phyloP scores from a whole-genome alignment of 306 rosid species.

The Hippophae rhamnoides region DNA sequence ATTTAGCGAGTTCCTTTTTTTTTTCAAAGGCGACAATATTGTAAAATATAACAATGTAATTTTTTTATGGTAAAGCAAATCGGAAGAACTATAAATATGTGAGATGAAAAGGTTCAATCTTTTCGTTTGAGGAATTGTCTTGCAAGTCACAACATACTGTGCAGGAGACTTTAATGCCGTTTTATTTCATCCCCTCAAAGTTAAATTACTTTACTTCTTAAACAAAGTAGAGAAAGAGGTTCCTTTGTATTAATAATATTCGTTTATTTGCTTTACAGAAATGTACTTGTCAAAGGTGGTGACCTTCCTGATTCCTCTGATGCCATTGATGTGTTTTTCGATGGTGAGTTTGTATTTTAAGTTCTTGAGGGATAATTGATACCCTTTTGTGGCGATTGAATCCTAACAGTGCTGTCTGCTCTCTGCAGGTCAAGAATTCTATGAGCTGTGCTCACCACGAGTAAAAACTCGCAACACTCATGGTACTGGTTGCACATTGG shows the following conservation, averaged over 20 bases:
- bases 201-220: too few relatives aligned
- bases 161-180: too few relatives aligned
- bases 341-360: constrained; percentile 42
- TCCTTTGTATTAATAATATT: background rate
- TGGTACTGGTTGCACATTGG: constrained; percentile 94
- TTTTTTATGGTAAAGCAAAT: too few relatives aligned
- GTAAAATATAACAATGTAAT: too few relatives aligned
- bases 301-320: constrained; percentile 77
- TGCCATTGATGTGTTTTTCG: constrained; percentile 73
- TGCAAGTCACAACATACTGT: too few relatives aligned
- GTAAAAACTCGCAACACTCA: constrained; percentile 71
- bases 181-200: too few relatives aligned
- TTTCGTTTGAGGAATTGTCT: too few relatives aligned
- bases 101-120: too few relatives aligned
- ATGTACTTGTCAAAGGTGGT: constrained; percentile 93
- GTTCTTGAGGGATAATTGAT: constrained; percentile 7
- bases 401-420: constrained; percentile 26
- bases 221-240: background rate
- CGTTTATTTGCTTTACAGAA: constrained; percentile 37
- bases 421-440: constrained; percentile 56
- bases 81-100: too few relatives aligned
- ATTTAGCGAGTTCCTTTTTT: too few relatives aligned
- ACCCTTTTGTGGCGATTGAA: constrained; percentile 19
- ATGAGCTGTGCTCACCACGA: constrained; percentile 54
- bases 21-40: too few relatives aligned